Conservation (phyloP, 441 rosid species). For the Rhodomyrtus psidioides region DNA sequence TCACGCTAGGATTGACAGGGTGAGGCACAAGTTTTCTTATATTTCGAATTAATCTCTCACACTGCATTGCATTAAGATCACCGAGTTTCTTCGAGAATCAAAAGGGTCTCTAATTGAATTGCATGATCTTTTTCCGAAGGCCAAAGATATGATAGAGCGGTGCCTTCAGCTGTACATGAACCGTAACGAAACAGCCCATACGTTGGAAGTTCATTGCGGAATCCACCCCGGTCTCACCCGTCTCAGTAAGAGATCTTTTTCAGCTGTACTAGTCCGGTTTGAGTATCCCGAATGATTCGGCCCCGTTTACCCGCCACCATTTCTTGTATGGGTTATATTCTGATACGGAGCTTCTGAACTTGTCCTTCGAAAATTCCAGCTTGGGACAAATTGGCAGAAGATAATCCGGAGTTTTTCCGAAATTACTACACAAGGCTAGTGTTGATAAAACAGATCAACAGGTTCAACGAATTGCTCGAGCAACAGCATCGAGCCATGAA, state of each 20-base stretch:
- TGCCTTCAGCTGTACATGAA: neutral
- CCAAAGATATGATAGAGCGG: neutral
- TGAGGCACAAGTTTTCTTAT: neutral
- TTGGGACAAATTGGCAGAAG: slow-evolving; percentile 25
- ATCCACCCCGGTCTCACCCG: too few relatives aligned
- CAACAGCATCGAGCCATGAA: slow-evolving; percentile 14
- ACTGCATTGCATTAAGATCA: neutral
- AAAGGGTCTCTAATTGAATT: neutral
- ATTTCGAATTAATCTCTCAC: neutral
- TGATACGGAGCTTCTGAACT: neutral
- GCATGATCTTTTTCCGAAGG: neutral
- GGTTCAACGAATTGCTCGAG: slow-evolving; percentile 26
- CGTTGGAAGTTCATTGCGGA: too few relatives aligned
- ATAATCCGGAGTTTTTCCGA: slow-evolving; percentile 20
- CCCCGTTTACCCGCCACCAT: too few relatives aligned
- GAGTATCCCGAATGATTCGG: too few relatives aligned
- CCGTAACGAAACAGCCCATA: too few relatives aligned
- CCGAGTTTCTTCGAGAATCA: neutral
- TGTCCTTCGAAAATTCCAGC: neutral
- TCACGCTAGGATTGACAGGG: neutral
- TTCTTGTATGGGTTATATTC: too few relatives aligned
- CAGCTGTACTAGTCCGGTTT: too few relatives aligned
- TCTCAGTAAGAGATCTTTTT: too few relatives aligned
- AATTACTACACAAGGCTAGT: slow-evolving; percentile 15
- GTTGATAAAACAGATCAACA: slow-evolving; percentile 18